These are phyloP conservation scores for Pythium periplocum DNA, from an alignment of 352 stramenopile species.

Conservation along the genomic window DNA sequence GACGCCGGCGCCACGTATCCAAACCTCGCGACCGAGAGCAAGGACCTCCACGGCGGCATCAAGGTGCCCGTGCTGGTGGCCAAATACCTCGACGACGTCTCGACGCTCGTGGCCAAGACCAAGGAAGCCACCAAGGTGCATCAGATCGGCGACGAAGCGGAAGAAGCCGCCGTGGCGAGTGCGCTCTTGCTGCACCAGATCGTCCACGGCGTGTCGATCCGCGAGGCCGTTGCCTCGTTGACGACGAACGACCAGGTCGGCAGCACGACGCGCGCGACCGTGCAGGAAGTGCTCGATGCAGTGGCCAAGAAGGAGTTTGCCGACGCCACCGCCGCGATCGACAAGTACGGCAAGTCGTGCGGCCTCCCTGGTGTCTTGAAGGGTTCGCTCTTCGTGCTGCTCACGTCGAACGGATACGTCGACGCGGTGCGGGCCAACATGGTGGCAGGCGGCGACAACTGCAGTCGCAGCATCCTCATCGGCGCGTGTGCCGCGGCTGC, in stretches of 20 bases:
- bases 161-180: constrained; percentile 43
- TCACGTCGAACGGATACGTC: constrained; percentile 37
- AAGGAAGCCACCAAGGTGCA: constrained; percentile 48
- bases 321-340: constrained; percentile 38
- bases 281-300: constrained; percentile 44
- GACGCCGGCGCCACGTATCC: constrained; percentile 54
- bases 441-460: constrained; percentile 61
- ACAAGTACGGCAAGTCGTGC: constrained; percentile 55
- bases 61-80: constrained; percentile 52
- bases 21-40: constrained; percentile 41
- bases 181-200: constrained; percentile 51
- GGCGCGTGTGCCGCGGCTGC: constrained; percentile 43
- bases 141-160: constrained; percentile 39
- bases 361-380: constrained; percentile 48
- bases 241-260: constrained; percentile 30
- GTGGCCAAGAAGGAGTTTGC: constrained; percentile 33
- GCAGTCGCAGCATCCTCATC: constrained; percentile 58
- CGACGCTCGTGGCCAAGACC: constrained; percentile 36
- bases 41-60: constrained; percentile 54
- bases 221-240: constrained; percentile 32
- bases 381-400: constrained; percentile 50
- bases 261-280: constrained; percentile 19
- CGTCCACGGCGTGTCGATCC: constrained; percentile 26
- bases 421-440: constrained; percentile 53
- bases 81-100: constrained; percentile 31